Conservation (phyloP, 2,329 filamentous ascomycete genomes). For the Trichoderma simmonsii region DNA sequence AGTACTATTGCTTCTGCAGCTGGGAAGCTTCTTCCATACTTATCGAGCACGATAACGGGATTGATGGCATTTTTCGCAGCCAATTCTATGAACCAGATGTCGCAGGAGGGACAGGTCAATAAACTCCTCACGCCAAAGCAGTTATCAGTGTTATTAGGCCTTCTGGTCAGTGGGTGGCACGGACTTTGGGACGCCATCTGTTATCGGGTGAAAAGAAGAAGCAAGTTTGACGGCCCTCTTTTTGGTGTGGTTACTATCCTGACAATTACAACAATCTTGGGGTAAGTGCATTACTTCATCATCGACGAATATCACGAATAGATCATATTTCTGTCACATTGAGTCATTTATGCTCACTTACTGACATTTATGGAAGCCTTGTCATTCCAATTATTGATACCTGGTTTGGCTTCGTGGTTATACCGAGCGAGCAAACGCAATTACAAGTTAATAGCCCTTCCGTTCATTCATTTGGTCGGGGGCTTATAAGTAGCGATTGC, state of each 20-base stretch:
- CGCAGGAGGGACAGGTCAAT: neutral
- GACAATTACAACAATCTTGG: neutral
- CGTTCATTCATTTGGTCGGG: neutral
- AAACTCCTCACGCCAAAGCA: neutral
- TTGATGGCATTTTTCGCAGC: neutral
- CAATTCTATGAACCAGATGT: neutral
- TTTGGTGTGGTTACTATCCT: neutral
- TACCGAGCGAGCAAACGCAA: neutral
- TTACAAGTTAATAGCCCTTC: neutral
- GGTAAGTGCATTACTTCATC: neutral
- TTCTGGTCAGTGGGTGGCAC: neutral
- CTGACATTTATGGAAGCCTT: neutral
- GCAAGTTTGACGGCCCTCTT: neutral
- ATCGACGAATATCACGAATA: rapidly evolving
- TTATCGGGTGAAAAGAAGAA: neutral
- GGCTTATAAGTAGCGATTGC: neutral
- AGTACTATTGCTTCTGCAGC: neutral
- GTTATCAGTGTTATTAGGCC: neutral
- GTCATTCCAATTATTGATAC: neutral
- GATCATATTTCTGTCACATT: neutral
- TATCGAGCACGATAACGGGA: neutral
- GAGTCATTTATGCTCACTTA: neutral
- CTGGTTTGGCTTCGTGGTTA: neutral
- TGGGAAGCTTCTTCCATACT: neutral
- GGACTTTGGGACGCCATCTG: neutral